Evolutionary conservation across 108 stramenopile species (phyloP), one percentile per base, ranked within the genome.

Genomic region (Mayamaea pseudoterrestris): DNA sequence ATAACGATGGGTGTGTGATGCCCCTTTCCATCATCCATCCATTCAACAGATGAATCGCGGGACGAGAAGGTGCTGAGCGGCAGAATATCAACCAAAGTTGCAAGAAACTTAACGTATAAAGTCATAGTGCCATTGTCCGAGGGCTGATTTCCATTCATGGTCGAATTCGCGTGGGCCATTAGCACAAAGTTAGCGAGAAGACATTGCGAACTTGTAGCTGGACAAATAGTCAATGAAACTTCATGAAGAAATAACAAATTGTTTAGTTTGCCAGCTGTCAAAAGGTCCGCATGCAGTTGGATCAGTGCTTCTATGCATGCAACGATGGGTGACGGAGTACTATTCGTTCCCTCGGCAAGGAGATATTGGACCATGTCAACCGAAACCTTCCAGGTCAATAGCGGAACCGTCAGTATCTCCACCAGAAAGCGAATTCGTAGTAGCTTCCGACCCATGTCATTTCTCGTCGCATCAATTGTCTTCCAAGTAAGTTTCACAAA

Each of bases 21-120:
- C 9, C 79, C 74, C 5, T 71, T 54, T n/a, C 81, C 83, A 32
- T 73, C 71, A 14, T 65, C 64, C 16, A 90, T 61, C 88, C 88
- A 85, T 42, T 77, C 83, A 11, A 90, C 80, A 28, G 75, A 57
- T 41, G 78, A 78, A 17, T 73, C 57, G 9, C 65, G 51, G 6
- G 72, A 61, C 16, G 62, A 57, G 37, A 90, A 76, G 1, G 83
- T 80, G 21, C 76, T 78, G 13, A 82, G 28, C 1, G 88, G 88
- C 17, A 77, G 63, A 11, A 66, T 58, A 57, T 90, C 70, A 8
- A 90, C 52, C 9, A 90, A 53, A 11, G 55, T 67, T 4, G 78
- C 56, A 23, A 90, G 27, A 25, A 90, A 78, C 41, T 73, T 61
- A 59, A 65, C 76, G 53, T 55, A 84, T 12, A 64, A 53, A 5